Percentiles rank a stretch among this genome's conserved stretches.
Evolutionary conservation across 305 asterid species (phyloP).

Genomic region (Plantago coronopus): DNA sequence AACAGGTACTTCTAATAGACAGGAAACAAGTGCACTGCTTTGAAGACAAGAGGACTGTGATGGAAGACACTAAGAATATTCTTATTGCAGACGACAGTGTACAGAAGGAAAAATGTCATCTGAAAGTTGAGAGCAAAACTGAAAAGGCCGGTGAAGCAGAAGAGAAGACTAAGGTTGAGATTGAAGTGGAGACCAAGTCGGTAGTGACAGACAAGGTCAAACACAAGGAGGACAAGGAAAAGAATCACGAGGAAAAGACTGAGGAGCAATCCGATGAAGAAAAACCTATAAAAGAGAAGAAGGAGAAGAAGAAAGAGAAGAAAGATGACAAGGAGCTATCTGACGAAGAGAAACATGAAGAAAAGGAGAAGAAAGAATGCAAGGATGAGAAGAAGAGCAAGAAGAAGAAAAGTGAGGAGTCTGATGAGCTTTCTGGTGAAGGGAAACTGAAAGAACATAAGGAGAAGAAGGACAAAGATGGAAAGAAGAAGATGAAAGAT

Average conservation of each 20-base stretch:
- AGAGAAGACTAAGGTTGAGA: conserved; percentile 40
- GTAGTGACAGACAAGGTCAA: conserved; percentile 30
- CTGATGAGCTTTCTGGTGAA: conserved; percentile 11
- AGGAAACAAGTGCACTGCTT: not conserved
- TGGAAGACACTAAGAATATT: conserved; percentile 35
- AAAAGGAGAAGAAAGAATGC: conserved; percentile 11
- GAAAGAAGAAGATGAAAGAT: conserved; percentile 12
- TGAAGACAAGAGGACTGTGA: conserved; percentile 16
- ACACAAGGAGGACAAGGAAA: conserved; percentile 26
- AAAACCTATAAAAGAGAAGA: conserved; percentile 19
- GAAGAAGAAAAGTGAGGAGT: conserved; percentile 5
- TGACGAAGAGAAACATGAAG: conserved; percentile 17
- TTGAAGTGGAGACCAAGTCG: conserved; percentile 38
- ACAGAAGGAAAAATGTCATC: conserved; percentile 52
- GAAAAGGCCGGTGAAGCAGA: conserved; percentile 35
- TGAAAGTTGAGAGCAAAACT: conserved; percentile 36
- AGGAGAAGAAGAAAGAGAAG: conserved; percentile 17
- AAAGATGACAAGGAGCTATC: conserved; percentile 6
- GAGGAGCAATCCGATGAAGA: conserved; percentile 21
- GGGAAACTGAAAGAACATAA: conserved; percentile 15
- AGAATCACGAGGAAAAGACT: conserved; percentile 21
- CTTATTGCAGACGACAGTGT: conserved; percentile 27
- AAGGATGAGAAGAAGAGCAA: conserved; percentile 11
- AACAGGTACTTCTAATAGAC: conserved; percentile 25
- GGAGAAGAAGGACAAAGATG: conserved; percentile 15